phyloP scores from a whole-genome alignment of 352 stramenopile genomes.

The Phytophthora ohioensis region DNA sequence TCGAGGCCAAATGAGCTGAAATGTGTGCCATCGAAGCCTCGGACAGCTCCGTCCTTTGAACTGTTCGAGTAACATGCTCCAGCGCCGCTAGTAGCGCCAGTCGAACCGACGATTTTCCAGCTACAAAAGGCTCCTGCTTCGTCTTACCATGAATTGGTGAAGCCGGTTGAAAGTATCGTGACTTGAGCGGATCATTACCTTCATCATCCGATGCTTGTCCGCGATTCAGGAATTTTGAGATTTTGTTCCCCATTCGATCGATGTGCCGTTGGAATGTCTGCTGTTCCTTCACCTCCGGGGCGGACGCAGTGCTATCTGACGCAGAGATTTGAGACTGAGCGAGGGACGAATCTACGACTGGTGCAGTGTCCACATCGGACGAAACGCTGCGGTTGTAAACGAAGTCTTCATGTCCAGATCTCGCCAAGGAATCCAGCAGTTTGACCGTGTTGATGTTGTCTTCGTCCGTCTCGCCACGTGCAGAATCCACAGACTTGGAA shows the following conservation, averaged over 20 bases:
- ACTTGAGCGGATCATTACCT: background rate
- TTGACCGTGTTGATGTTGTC: slow-evolving; percentile 48
- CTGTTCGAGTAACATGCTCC: slow-evolving; percentile 55
- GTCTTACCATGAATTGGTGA: slow-evolving; percentile 7
- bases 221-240: slow-evolving; percentile 28
- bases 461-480: slow-evolving; percentile 36
- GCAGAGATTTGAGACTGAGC: slow-evolving; percentile 14
- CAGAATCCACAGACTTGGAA: slow-evolving; percentile 51
- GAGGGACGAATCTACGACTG: slow-evolving; percentile 28
- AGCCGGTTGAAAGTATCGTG: background rate
- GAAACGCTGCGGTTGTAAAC: slow-evolving; percentile 42
- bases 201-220: slow-evolving; percentile 22
- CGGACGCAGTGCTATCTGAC: slow-evolving; percentile 2
- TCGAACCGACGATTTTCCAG: slow-evolving; percentile 38
- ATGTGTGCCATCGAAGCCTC: slow-evolving; percentile 68
- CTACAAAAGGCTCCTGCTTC: slow-evolving; percentile 22
- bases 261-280: slow-evolving; percentile 26
- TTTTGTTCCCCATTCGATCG: slow-evolving; percentile 32
- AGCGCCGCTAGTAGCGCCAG: slow-evolving; percentile 53
- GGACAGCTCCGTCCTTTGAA: slow-evolving; percentile 58
- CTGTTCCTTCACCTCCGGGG: slow-evolving; percentile 13
- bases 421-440: slow-evolving; percentile 48
- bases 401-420: slow-evolving; percentile 32
- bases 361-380: slow-evolving; percentile 29
- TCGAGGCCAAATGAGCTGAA: slow-evolving; percentile 62